These are phyloP conservation scores for Tremella yokohamensis DNA, from an alignment of 768 basidiomycete species.

Conservation along the genomic window DNA sequence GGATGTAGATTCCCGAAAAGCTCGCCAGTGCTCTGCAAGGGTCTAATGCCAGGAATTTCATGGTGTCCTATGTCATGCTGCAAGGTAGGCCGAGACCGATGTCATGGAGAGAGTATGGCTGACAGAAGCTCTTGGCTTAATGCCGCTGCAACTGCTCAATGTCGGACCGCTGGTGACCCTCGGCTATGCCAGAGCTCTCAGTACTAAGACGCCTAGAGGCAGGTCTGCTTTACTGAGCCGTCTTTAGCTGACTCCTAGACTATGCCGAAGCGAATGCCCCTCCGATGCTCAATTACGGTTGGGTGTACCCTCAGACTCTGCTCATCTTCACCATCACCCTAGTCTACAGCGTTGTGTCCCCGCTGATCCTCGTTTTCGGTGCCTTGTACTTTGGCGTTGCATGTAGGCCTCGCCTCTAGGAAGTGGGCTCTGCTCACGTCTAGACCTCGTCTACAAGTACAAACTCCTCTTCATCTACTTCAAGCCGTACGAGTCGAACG, in stretches of 20 bases:
- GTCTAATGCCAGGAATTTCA: conserved; percentile 58
- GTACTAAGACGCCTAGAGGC: conserved; percentile 89
- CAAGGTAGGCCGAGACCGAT: conserved; percentile 37
- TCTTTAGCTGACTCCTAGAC: conserved; percentile 57
- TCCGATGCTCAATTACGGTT: conserved; percentile 95
- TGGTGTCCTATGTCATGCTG: conserved; percentile 56
- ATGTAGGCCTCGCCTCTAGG: conserved; percentile 50
- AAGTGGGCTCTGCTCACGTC: not conserved
- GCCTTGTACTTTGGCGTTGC: conserved; percentile 93
- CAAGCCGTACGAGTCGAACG: conserved; percentile 95
- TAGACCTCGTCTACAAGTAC: conserved; percentile 92
- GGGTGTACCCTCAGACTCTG: conserved; percentile 94
- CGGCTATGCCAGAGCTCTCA: conserved; percentile 67
- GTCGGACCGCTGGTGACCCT: conserved; percentile 82
- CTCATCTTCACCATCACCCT: conserved; percentile 92
- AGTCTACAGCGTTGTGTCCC: conserved; percentile 92
- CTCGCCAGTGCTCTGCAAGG: conserved; percentile 73
- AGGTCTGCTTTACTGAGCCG: conserved; percentile 19
- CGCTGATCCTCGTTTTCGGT: conserved; percentile 89
- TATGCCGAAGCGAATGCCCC: conserved; percentile 95
- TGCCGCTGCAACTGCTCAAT: conserved; percentile 92
- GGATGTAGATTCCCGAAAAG: conserved; percentile 70
- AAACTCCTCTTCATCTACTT: conserved; percentile 95
- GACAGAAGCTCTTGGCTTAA: conserved; percentile 72
- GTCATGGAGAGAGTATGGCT: not conserved